These are phyloP conservation scores for Nadsonia commutata DNA, from an alignment of 1,139 yeast genomes.

Conservation along the genomic window DNA sequence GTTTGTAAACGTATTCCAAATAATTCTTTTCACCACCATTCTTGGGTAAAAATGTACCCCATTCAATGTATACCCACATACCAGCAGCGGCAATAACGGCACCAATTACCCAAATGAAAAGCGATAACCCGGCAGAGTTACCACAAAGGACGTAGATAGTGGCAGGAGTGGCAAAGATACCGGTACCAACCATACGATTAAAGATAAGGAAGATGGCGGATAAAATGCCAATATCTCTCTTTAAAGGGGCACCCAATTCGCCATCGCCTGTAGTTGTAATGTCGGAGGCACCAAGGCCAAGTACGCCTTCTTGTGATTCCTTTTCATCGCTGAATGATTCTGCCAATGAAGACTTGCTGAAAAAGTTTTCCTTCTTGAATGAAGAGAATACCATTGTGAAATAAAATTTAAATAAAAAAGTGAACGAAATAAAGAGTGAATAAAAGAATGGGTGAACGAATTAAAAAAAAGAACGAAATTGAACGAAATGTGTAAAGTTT, in stretches of 20 bases:
- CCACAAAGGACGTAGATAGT: conserved; percentile 56
- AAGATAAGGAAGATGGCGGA: conserved; percentile 58
- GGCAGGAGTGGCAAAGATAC: conserved; percentile 77
- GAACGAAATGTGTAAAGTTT: not conserved
- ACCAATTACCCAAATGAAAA: conserved; percentile 68
- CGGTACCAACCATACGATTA: conserved; percentile 79
- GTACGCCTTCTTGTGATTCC: not conserved
- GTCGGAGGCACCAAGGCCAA: not conserved
- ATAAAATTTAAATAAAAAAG: not conserved
- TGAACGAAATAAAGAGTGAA: not conserved
- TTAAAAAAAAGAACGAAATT: not conserved
- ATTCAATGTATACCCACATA: conserved; percentile 64
- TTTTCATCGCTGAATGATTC: not conserved
- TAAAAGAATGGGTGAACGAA: not conserved
- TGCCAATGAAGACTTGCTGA: not conserved
- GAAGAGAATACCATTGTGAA: not conserved
- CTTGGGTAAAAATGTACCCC: conserved; percentile 71
- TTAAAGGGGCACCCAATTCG: conserved; percentile 7
- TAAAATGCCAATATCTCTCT: conserved; percentile 39
- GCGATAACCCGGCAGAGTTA: conserved; percentile 51
- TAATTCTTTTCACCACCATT: conserved; percentile 86
- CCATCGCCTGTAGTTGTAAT: conserved; percentile 1
- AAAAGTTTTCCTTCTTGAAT: not conserved
- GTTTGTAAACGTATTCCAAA: conserved; percentile 53
- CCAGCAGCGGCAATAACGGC: conserved; percentile 62